phyloP scores from a whole-genome alignment of 2,329 filamentous ascomycete genomes.

The Bipolaris sorokiniana region DNA sequence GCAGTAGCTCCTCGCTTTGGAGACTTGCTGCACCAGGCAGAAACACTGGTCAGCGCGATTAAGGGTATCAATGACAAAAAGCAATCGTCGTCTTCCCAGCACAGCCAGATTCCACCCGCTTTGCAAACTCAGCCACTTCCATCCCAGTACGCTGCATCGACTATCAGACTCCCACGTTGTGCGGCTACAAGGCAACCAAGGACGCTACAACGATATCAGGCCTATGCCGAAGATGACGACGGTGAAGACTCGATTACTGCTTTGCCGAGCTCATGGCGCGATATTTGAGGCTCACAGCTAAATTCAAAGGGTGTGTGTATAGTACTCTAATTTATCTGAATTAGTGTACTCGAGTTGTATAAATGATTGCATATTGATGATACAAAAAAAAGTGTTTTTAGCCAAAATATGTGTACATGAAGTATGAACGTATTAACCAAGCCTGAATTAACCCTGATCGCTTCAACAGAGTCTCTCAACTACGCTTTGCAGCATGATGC shows the following conservation, averaged over 20 bases:
- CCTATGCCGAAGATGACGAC: constrained; percentile 2
- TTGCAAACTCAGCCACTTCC: background rate
- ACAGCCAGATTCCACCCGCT: background rate
- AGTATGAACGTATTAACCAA: too few species aligned
- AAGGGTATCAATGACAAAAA: background rate
- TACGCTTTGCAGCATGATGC: too few species aligned
- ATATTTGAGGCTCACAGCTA: background rate
- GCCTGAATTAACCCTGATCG: too few species aligned
- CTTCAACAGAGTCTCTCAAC: too few species aligned
- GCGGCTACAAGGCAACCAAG: background rate
- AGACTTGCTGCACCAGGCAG: background rate
- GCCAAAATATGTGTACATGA: too few species aligned
- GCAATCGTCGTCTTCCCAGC: background rate
- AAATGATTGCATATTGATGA: too few species aligned
- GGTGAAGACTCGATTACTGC: background rate
- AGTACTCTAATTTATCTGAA: too few species aligned
- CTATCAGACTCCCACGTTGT: background rate
- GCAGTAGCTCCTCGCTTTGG: background rate
- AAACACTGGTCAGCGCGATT: background rate
- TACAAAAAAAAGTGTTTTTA: too few species aligned
- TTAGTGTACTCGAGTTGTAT: too few species aligned
- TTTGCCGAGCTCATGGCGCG: background rate
- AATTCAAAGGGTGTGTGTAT: too few species aligned
- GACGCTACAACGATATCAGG: background rate
- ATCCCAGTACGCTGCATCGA: background rate